Base-by-base conservation (phyloP, 805 yeast species). In the Lachancea cidri region DNA sequence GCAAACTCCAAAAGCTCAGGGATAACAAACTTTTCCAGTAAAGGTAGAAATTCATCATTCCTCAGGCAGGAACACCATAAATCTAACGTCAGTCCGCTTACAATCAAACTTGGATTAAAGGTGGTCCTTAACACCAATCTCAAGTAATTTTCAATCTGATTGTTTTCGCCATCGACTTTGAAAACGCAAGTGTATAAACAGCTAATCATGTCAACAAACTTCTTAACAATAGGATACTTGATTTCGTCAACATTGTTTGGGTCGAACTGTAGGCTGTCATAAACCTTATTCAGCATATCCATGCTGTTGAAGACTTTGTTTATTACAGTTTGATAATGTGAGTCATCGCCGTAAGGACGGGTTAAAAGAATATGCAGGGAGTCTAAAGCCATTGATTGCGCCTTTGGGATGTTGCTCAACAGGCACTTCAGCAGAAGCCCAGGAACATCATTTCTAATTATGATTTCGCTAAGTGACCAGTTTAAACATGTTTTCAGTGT, bases 11-110 rank as follows among this genome's bases (percentile, higher is more conserved):
- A 66, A 31, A 93, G 66, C 13, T 77, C 79, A 14, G 93, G 82
- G 24, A 68, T 53, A 29, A 76, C 74, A 4, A 71, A 68, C 48
- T 72, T 74, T 9, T 78, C 76, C 35, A 64, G 35, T 25, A 58
- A 38, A 8, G 64, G 64, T 44, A 81, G 71, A 35, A 84, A 68
- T 45, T 81, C 86, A 50, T 88, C 96, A 43, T 81, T 77, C 53
- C 99, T 74, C 38, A 94, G 66, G 50, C 91, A 78, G 2, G 91
- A 77, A 46, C 95, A 87, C 98, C 98, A 94, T 67, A 93, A 83
- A 58, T 88, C 96, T 39, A 93, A 65, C 0, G 96, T 85, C 14
- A 93, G 71, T 0, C 96, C 96, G 38, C 95, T 83, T 2, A 91
- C 81, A n/a, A 91, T 82, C 42, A 93, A 71, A 53, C 95, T 85